These are phyloP conservation scores for Aristolochia contorta DNA, from an alignment of 164 flowering plant species.

Conservation along the genomic window DNA sequence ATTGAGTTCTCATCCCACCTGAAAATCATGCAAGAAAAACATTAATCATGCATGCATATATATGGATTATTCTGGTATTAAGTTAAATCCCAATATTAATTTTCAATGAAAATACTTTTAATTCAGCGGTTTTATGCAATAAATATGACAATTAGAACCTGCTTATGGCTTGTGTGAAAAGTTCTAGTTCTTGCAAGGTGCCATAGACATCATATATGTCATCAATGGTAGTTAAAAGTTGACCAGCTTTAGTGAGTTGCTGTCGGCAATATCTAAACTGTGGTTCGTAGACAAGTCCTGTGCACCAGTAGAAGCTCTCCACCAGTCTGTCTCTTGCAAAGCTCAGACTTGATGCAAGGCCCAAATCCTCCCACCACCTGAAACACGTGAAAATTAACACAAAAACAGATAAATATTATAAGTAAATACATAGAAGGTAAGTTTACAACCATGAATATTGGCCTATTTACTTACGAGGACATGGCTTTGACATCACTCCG, in stretches of 20 bases:
- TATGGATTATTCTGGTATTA: no score
- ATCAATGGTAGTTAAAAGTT: conserved; percentile 24
- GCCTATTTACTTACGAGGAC: no score
- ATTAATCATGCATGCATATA: no score
- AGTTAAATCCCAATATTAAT: no score
- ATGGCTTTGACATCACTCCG: no score
- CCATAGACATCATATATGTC: conserved; percentile 42
- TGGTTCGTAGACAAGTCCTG: conserved; percentile 24
- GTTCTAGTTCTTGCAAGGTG: conserved; percentile 27
- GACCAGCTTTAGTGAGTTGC: conserved; percentile 18
- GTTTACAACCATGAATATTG: no score
- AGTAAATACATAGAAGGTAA: no score
- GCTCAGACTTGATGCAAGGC: conserved; percentile 16
- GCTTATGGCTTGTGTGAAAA: conserved; percentile 26
- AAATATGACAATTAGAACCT: no score
- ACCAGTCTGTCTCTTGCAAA: conserved; percentile 33
- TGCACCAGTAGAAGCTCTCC: conserved; percentile 29
- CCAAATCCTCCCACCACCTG: conserved; percentile 16
- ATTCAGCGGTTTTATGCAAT: no score
- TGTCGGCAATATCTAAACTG: conserved; percentile 15
- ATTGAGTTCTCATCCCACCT: conserved; percentile 43
- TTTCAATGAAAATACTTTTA: no score
- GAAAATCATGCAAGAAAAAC: background rate
- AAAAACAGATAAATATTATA: no score
- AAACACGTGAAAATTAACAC: no score